Base-by-base conservation (phyloP, 2,329 filamentous ascomycete species). In the Lizonia empirigonia region DNA sequence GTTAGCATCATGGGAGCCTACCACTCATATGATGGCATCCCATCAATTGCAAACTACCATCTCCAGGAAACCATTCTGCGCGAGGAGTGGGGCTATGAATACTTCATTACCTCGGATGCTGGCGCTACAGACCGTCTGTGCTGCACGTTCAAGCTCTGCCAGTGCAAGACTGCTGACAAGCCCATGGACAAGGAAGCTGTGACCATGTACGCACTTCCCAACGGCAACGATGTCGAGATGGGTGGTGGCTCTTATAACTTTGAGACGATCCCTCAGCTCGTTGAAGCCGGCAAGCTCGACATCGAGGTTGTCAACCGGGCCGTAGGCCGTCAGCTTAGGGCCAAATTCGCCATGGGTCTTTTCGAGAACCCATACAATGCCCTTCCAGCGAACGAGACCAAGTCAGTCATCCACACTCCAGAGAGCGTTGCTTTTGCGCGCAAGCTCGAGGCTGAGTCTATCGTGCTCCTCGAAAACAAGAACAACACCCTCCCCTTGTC, bases 221-320 rank as follows among this genome's bases (percentile, higher is more conserved):
- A 87, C 4, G 88, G 88, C 3, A 87, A 85, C 40, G 88, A 90
- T 60, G 80, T 88, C 10, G 88, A 91, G 63, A 90, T 90, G 88
- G 88, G 88, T 10, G 87, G 88, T 30, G 88, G 88, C 16, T 86
- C 84, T 16, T 90, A 83, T 76, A 90, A 85, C 66, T 73, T 85
- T 64, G 78, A 84, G 57, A 81, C 78, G 27, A 89, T 91, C 42
- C 85, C 87, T 5, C 76, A 82, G 22, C 78, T 90, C 39, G 78
- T 90, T 13, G 73, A 82, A 45, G 77, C 80, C 1, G 85, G 86
- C 0, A 84, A 82, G 48, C 73, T 91, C 1, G 78, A 83, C 33
- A 76, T 84, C 22, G 73, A 79, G 5, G 64, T 81, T 20, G 82
- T 90, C n/a, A 79, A 90, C 67, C 80, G 76, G 7, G 87, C 88